Base-by-base conservation (phyloP, 805 yeast genomes). In the Nakazawaea ernobii region DNA sequence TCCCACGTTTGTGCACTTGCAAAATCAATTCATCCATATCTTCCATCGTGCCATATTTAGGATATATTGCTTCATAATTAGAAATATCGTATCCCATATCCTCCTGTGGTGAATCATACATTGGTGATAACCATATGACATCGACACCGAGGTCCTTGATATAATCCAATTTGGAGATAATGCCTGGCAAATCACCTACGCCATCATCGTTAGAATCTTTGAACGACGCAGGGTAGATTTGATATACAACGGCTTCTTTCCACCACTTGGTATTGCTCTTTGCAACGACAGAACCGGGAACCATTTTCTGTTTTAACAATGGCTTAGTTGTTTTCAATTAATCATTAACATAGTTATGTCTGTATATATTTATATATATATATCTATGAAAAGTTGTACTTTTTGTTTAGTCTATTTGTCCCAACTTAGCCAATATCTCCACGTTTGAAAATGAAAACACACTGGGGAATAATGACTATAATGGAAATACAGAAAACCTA, bases 1-100 rank as follows among this genome's bases (percentile, higher is more conserved):
- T 69, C 35, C 74, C 80, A 35, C 80, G 62, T 39, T 65, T 56
- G 56, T 79, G 81, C 35, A 67, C 53, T 52, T 68, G 79, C 13
- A 62, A 60, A 51, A 79, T 71, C 59, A 79, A 67, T 28, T 57
- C 52, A 53, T 75, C 75, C 70, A 75, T 71, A 54, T 76, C 81
- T 50, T 73, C 73, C 60, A 76, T 58, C 13, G 79, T 69, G 33
- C 84, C 85, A 59, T 75, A 79, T 49, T 66, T 65, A n/a, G 75
- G 72, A 59, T 78, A 71, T 35, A 79, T 70, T 26, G 62, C 69
- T 59, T 75, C 70, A 62, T 79, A 79, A 60, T 79, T 72, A 14
- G 76, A 61, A 55, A 79, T 75, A 55, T 79, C 84, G 57, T 78
- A 79, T 4, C 84, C 84, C 83, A 79, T 78, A 58, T 79, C 84